Base-by-base conservation (phyloP, 2,329 filamentous ascomycete genomes). In the Diaporthe batatas region DNA sequence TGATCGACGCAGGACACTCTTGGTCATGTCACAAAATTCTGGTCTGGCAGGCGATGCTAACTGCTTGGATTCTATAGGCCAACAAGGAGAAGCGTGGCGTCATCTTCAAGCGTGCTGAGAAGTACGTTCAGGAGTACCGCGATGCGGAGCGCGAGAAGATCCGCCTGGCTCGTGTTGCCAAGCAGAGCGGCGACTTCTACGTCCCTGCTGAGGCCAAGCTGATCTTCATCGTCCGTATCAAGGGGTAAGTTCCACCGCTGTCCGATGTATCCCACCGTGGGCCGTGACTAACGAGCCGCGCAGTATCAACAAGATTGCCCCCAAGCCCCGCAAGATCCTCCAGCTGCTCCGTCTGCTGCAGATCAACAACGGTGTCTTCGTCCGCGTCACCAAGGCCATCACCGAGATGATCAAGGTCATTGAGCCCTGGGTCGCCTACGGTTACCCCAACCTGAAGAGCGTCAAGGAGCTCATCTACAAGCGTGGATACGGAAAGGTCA, bases 291-390 rank as follows among this genome's bases (percentile, higher is more conserved):
- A 79, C 75, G 47, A 1, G 12, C 10, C 12, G n/a, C 65, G 59
- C 76, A 92, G 96, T 97, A 98, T 99, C 95, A 98, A 98, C 94
- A 99, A 99, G 94, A 98, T 99, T 82, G 92, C 97, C 84, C 96
- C 96, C 81, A 98, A 99, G 94, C 97, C 97, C 87, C 95, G 96
- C 91, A 99, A 99, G 93, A 98, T 98, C 83, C 92, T 99, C 81
- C 96, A 99, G 89, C 94, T 99, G 76, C 95, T 99, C 85, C 96
- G 96, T 90, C 94, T 99, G 79, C 93, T 99, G 82, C 96, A 99
- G 91, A 99, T 99, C 93, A 99, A 99, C 94, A 98, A 98, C 87
- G 96, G 96, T 87, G 94, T 98, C 86, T 99, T 99, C 89, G 90
- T 99, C 87, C 93, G 92, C 83, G 90, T 98, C 83, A 98, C 95